Conservation (phyloP, 2,329 filamentous ascomycete genomes). For the Pseudogymnoascus sp. region DNA sequence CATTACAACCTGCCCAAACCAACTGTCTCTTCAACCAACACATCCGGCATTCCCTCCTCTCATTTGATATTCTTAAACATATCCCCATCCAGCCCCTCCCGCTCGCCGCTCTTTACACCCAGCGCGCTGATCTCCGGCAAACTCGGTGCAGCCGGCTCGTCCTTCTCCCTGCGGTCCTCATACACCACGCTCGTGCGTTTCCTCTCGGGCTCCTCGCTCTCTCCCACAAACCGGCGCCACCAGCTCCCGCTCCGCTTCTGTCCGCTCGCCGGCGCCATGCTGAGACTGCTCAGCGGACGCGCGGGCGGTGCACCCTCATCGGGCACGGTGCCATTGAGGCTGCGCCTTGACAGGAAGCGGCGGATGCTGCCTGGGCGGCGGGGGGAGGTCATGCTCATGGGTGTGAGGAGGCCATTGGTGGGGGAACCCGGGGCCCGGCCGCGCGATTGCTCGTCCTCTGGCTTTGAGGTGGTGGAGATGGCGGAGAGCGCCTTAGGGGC, state of each 20-base stretch:
- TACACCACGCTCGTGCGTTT: conserved; percentile 24
- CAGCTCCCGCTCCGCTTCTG: conserved; percentile 26
- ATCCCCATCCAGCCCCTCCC: conserved; percentile 27
- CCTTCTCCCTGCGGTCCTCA: conserved; percentile 16
- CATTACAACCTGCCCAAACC: neutral
- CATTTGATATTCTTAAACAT: conserved; percentile 32
- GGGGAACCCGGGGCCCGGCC: neutral
- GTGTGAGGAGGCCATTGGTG: conserved; percentile 13
- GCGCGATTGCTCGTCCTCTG: neutral
- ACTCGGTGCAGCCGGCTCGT: conserved; percentile 27
- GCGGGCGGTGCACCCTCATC: conserved; percentile 22
- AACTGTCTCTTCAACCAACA: neutral
- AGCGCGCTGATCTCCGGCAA: conserved; percentile 28
- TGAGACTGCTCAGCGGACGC: conserved; percentile 22
- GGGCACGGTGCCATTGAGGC: conserved; percentile 22
- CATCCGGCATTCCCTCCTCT: neutral
- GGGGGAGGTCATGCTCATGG: conserved; percentile 24
- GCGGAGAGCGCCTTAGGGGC: conserved; percentile 4
- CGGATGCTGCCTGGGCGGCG: conserved; percentile 31
- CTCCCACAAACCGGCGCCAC: conserved; percentile 23
- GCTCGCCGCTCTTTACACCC: conserved; percentile 25
- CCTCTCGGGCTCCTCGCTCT: conserved; percentile 13
- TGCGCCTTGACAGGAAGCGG: conserved; percentile 30
- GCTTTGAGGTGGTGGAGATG: conserved; percentile 12
- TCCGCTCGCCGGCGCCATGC: conserved; percentile 17